These are phyloP conservation scores for Gossypium aridum DNA, from an alignment of 441 rosid species.

Conservation along the genomic window DNA sequence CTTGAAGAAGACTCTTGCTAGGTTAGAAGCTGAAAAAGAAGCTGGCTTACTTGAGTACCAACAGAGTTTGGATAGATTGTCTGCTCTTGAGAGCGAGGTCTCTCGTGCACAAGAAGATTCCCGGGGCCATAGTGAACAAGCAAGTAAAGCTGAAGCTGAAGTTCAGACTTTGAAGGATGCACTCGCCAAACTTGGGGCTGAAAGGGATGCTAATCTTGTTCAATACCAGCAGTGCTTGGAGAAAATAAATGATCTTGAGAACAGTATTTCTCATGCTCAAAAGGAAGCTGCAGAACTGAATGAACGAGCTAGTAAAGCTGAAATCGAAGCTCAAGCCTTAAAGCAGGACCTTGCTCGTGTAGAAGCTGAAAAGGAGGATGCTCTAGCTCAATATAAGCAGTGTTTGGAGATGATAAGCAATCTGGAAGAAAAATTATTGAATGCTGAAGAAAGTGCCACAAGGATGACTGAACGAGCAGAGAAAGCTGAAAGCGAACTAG, in stretches of 20 bases:
- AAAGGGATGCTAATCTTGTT: constrained; percentile 50
- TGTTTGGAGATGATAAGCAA: constrained; percentile 51
- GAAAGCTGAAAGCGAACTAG: constrained; percentile 63
- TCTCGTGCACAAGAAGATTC: constrained; percentile 66
- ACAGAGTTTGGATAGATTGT: constrained; percentile 59
- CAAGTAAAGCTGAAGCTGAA: constrained; percentile 70
- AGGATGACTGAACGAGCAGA: constrained; percentile 42
- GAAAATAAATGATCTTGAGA: constrained; percentile 58
- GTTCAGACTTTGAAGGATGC: constrained; percentile 55
- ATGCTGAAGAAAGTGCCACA: constrained; percentile 53
- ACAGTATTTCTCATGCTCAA: constrained; percentile 38
- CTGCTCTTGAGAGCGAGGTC: constrained; percentile 63
- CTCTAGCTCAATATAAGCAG: constrained; percentile 43
- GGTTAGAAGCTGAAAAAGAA: constrained; percentile 86
- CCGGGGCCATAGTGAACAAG: constrained; percentile 46
- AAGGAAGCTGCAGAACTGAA: constrained; percentile 53
- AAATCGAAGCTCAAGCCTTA: constrained; percentile 43
- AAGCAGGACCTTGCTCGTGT: constrained; percentile 44
- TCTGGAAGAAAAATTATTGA: constrained; percentile 52
- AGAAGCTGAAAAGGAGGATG: constrained; percentile 65
- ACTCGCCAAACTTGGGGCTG: constrained; percentile 47
- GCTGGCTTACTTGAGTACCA: constrained; percentile 64
- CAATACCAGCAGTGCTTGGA: constrained; percentile 69
- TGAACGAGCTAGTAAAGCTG: constrained; percentile 56
- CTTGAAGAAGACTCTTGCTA: constrained; percentile 65